phyloP scores from a whole-genome alignment of 2,329 filamentous ascomycete genomes.

The Akanthomyces muscarius region DNA sequence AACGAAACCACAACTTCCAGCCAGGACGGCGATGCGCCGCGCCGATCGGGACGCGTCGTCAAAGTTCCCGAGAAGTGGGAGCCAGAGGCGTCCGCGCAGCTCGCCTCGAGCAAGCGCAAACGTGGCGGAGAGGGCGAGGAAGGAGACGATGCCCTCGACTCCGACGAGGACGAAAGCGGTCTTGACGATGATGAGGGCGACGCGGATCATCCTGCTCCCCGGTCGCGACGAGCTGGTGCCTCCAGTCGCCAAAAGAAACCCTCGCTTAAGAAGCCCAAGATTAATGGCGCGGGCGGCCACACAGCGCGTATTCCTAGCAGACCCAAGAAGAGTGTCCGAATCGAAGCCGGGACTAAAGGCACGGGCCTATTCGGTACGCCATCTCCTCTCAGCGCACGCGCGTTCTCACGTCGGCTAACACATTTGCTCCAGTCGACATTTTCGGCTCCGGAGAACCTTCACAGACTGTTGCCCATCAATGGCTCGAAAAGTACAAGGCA shows the following conservation, averaged over 20 bases:
- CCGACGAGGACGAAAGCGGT: conserved; percentile 40
- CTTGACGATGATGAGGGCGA: conserved; percentile 47
- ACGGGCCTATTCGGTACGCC: conserved; percentile 53
- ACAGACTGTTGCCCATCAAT: conserved; percentile 55
- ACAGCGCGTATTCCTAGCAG: conserved; percentile 46
- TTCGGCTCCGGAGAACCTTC: conserved; percentile 56
- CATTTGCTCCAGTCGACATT: conserved; percentile 49
- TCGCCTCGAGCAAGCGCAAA: conserved; percentile 54
- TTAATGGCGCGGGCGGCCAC: conserved; percentile 46
- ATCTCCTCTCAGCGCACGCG: conserved; percentile 22
- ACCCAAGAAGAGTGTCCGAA: conserved; percentile 53
- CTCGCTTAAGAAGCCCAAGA: conserved; percentile 60
- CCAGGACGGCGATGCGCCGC: conserved; percentile 50
- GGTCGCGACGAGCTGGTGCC: conserved; percentile 40
- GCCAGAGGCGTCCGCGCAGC: conserved; percentile 41
- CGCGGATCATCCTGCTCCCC: conserved; percentile 36
- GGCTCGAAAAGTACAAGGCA: conserved; percentile 54
- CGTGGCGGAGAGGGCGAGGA: conserved; percentile 46
- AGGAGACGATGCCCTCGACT: conserved; percentile 43
- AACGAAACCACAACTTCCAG: conserved; percentile 52
- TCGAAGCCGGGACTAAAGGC: conserved; percentile 48
- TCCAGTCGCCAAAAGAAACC: conserved; percentile 50
- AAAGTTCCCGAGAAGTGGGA: conserved; percentile 57
- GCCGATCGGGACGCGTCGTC: conserved; percentile 66
- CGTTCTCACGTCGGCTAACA: conserved; percentile 21